A percentile compares a stretch with the other conserved stretches of the same genome.
Conservation (phyloP, 495 filamentous ascomycete genomes). For the Annulohypoxylon bovei region DNA sequence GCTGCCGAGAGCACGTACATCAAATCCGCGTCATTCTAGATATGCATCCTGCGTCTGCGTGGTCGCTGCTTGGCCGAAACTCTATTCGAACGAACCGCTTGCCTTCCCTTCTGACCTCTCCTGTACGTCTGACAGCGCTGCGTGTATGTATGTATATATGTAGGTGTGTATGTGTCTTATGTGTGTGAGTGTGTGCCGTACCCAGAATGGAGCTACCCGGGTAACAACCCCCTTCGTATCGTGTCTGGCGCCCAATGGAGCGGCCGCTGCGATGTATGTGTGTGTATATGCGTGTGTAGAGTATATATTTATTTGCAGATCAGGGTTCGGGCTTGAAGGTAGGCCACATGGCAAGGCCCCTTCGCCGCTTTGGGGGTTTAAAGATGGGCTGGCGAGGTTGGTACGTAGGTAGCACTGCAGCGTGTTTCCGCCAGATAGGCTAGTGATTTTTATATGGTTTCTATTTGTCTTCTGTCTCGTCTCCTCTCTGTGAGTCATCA, state of each 20-base stretch:
- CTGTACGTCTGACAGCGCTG: conserved; percentile 5
- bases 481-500: conserved; percentile 25
- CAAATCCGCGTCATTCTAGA: conserved; percentile 32
- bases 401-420: conserved; percentile 29
- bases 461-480: neutral
- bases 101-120: neutral
- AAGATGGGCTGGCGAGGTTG: conserved; percentile 19
- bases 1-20: conserved; percentile 39
- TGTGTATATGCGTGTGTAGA: conserved; percentile 14
- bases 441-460: conserved; percentile 18
- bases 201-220: conserved; percentile 28
- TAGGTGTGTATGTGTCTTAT: neutral
- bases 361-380: conserved; percentile 22
- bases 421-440: conserved; percentile 41
- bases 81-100: conserved; percentile 41
- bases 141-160: neutral
- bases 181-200: conserved; percentile 10
- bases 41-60: conserved; percentile 21
- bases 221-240: conserved; percentile 7
- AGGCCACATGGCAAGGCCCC: conserved; percentile 38
- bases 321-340: conserved; percentile 29
- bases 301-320: conserved; percentile 42
- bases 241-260: conserved; percentile 34
- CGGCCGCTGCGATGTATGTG: neutral
- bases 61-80: conserved; percentile 37